Percentiles rank a stretch among this genome's conserved stretches.
These are phyloP conservation scores for Thraustotheca clavata DNA, from an alignment of 352 stramenopile species.

Conservation along the genomic window DNA sequence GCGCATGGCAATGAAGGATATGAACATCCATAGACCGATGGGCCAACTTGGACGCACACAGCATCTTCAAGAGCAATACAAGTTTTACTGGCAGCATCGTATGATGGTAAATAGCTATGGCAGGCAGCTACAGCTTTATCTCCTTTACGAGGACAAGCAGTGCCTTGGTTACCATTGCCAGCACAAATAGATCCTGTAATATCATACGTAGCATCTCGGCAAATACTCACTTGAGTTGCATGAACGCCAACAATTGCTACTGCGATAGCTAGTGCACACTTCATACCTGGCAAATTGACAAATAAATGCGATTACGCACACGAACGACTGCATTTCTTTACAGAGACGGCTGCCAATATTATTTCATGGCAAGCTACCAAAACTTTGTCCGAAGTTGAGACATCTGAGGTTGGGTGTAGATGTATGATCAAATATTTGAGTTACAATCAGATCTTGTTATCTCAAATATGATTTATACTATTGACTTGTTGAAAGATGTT, in stretches of 20 bases:
- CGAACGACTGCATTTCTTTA: no score
- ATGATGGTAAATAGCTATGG: slow-evolving; percentile 36
- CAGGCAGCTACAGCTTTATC: slow-evolving; percentile 34
- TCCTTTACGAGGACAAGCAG: slow-evolving; percentile 37
- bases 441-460: no score
- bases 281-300: no score
- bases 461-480: no score
- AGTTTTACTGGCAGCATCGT: slow-evolving; percentile 23
- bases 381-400: no score
- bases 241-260: neutral
- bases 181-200: slow-evolving; percentile 44
- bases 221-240: slow-evolving; percentile 35
- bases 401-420: no score
- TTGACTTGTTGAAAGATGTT: no score
- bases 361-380: no score
- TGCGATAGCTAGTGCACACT: neutral
- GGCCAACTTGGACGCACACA: slow-evolving; percentile 34
- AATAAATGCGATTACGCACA: no score
- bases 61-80: slow-evolving; percentile 35
- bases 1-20: slow-evolving; percentile 31
- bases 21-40: slow-evolving; percentile 34
- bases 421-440: no score
- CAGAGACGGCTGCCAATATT: no score
- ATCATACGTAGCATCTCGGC: slow-evolving; percentile 46
- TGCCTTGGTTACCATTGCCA: slow-evolving; percentile 31